A percentile compares a stretch with the other conserved stretches of the same genome.
Conservation (phyloP, 1,284 basidiomycete genomes). For the Leccinum fuscescens region DNA sequence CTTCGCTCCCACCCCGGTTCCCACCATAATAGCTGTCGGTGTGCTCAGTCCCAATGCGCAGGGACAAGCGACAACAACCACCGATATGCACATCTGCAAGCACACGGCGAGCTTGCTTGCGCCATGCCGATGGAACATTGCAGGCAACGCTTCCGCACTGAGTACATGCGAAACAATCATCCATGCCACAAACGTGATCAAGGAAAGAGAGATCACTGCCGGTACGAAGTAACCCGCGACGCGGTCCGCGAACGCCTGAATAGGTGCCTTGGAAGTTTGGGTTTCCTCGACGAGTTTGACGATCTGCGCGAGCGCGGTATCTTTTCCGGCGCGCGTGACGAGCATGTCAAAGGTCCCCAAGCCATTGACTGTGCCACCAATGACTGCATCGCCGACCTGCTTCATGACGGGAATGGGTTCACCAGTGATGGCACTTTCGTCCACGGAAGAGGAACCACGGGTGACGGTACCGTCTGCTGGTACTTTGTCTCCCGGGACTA, state of each 20-base stretch:
- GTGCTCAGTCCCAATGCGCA: conserved; percentile 96
- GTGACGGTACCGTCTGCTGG: conserved; percentile 94
- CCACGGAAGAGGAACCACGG: conserved; percentile 82
- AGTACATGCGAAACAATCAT: conserved; percentile 73
- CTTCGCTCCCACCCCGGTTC: conserved; percentile 94
- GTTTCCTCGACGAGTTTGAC: conserved; percentile 97
- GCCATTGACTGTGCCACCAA: conserved; percentile 97
- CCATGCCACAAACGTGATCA: conserved; percentile 86
- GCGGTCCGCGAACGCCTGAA: conserved; percentile 94
- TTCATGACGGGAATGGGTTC: conserved; percentile 93
- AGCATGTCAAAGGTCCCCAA: conserved; percentile 94
- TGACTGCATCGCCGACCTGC: conserved; percentile 78
- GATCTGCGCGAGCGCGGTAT: conserved; percentile 95
- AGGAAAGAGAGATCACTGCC: conserved; percentile 79
- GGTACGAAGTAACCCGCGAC: conserved; percentile 97
- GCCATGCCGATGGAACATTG: conserved; percentile 82
- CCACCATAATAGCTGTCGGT: conserved; percentile 99
- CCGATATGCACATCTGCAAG: conserved; percentile 96
- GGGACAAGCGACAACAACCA: conserved; percentile 97
- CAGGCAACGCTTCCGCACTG: conserved; percentile 64
- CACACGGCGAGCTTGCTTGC: conserved; percentile 89
- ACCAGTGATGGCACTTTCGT: conserved; percentile 97
- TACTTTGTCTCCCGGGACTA: conserved; percentile 95
- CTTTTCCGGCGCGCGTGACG: conserved; percentile 92
- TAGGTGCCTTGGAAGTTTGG: conserved; percentile 96